phyloP scores from a whole-genome alignment of 2,329 filamentous ascomycete species.

The Leptodontidium sp. region DNA sequence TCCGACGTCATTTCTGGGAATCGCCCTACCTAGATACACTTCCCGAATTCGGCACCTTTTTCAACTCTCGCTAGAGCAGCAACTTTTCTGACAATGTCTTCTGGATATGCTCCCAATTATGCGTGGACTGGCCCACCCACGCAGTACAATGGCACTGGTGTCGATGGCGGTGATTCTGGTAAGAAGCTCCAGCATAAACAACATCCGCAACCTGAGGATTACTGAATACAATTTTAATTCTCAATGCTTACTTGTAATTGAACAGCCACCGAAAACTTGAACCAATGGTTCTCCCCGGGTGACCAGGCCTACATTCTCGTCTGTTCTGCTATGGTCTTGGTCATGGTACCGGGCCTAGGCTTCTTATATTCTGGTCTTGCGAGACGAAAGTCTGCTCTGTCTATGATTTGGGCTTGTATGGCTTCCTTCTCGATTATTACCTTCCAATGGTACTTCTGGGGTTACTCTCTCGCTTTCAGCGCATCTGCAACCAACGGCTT shows the following conservation, averaged over 20 bases:
- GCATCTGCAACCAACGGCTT: conserved; percentile 82
- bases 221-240: conserved; percentile 6
- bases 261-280: conserved; percentile 83
- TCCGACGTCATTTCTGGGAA: conserved; percentile 23
- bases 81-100: conserved; percentile 34
- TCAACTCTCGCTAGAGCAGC: conserved; percentile 9
- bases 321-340: conserved; percentile 87
- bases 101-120: conserved; percentile 51
- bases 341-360: conserved; percentile 96
- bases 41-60: conserved; percentile 35
- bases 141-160: conserved; percentile 67
- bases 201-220: neutral
- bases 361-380: conserved; percentile 98
- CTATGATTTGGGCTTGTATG: conserved; percentile 98
- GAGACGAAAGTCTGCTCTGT: conserved; percentile 96
- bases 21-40: neutral
- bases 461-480: conserved; percentile 94
- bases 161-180: conserved; percentile 49
- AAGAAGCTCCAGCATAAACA: conserved; percentile 29
- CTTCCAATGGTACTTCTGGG: conserved; percentile 99
- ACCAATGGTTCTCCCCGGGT: conserved; percentile 93
- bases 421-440: conserved; percentile 88
- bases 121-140: conserved; percentile 64
- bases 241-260: conserved; percentile 22
- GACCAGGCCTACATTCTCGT: conserved; percentile 95